Conservation (phyloP, 805 yeast species). For the Saccharomycopsis schoenii region DNA sequence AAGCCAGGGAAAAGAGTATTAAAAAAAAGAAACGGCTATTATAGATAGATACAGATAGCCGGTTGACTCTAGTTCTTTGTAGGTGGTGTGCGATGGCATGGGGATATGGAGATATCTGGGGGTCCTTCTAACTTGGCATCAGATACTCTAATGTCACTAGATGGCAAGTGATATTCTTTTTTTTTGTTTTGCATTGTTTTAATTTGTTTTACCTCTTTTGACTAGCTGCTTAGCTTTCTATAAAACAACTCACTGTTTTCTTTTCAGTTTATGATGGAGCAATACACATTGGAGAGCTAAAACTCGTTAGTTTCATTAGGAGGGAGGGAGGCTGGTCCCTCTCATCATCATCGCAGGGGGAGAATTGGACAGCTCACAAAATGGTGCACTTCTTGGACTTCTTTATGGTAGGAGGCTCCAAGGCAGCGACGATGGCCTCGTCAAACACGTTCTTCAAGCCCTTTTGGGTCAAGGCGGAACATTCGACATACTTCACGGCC, state of each 20-base stretch:
- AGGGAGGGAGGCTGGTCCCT: neutral
- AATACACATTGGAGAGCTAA: no score
- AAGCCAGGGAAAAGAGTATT: neutral
- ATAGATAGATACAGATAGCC: neutral
- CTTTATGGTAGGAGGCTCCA: constrained; percentile 89
- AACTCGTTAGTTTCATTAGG: no score
- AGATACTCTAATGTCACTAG: neutral
- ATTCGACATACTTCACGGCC: constrained; percentile 94
- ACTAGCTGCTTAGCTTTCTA: neutral
- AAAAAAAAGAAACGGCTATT: neutral
- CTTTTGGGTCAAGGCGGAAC: constrained; percentile 94
- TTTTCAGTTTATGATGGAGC: no score
- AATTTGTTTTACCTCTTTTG: no score
- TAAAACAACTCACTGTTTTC: neutral
- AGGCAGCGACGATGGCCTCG: constrained; percentile 96
- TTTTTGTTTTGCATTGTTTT: neutral
- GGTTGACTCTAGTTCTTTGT: no score
- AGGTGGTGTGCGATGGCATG: no score
- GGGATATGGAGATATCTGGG: no score
- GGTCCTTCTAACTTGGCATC: no score
- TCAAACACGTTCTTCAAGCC: constrained; percentile 97
- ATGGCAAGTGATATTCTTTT: neutral
- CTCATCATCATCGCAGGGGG: neutral
- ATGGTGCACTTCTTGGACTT: constrained; percentile 76
- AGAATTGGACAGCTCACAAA: constrained; percentile 32